Evolutionary conservation across 495 filamentous ascomycete genomes (phyloP).

Genomic region (Trichocladium antarcticum): DNA sequence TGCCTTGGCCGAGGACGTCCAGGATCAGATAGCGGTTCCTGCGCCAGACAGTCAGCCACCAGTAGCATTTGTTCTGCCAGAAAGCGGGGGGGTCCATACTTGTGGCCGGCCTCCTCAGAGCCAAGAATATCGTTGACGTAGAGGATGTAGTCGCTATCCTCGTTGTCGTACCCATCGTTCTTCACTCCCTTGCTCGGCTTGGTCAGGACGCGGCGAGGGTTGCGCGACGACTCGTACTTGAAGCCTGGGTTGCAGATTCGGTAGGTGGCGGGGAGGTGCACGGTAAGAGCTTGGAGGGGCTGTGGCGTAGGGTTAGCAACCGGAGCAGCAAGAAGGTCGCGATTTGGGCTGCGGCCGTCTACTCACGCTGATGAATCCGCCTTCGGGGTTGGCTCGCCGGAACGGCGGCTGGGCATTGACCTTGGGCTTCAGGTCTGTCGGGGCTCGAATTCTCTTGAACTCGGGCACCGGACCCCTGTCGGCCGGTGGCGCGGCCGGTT

Average conservation of each 20-base stretch:
- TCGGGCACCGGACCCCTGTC: conserved; percentile 72
- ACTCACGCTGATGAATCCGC: conserved; percentile 95
- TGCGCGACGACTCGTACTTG: conserved; percentile 98
- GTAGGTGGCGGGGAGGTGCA: conserved; percentile 88
- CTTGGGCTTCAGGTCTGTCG: conserved; percentile 67
- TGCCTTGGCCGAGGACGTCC: conserved; percentile 95
- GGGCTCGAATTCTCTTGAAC: conserved; percentile 63
- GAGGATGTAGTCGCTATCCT: conserved; percentile 98
- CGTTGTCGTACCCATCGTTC: conserved; percentile 98
- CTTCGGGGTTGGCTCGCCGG: conserved; percentile 88
- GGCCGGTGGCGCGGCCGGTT: conserved; percentile 36
- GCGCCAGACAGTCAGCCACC: conserved; percentile 13
- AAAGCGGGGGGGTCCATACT: conserved; percentile 48
- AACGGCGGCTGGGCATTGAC: conserved; percentile 81
- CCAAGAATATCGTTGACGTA: conserved; percentile 99
- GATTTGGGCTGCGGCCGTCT: background rate
- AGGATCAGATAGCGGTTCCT: conserved; percentile 97
- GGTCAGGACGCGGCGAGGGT: conserved; percentile 91
- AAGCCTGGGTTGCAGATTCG: conserved; percentile 96
- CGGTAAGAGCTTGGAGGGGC: conserved; percentile 93
- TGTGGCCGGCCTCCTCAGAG: conserved; percentile 94
- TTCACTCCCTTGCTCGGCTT: conserved; percentile 98
- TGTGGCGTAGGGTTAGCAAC: conserved; percentile 27
- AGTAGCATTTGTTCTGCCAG: background rate
- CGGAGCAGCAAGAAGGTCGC: background rate